Base-by-base conservation (phyloP, 192 early-diverging fungal genomes). In the Coemansia umbellata region DNA sequence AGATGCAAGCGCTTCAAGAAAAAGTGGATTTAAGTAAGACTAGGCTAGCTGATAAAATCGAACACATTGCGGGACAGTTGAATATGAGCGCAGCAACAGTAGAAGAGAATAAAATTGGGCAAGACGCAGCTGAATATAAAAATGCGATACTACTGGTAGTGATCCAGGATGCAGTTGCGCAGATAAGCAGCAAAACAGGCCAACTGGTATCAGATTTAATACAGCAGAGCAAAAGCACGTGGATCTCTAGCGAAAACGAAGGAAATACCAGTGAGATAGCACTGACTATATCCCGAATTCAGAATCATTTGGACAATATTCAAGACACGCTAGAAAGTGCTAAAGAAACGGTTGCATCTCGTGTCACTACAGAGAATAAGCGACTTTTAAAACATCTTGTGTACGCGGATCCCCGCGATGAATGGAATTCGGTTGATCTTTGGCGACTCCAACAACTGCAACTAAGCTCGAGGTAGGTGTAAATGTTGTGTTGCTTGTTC, bases 401-500 rank as follows among this genome's bases (percentile, higher is more conserved):
- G 13, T 63, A 74, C 50, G 35, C 36, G 21, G 63, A 66, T 26
- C 44, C 61, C 18, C 64, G 71, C 15, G 53, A 60, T 6, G 51
- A 52, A 22, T 74, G 71, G 71, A 55, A 56, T 47, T 37, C 63
- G 7, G 52, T 64, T 27, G 21, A 44, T 17, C 19, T 74, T 30
- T 36, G 49, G 23, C 33, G 55, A 3, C 42, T 67, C 9, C 64
- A 67, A 30, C 42, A 43, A 28, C 43, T 74, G 15, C 13, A 39
- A 17, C 8, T 67, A 11, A 48, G 63, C 45, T 30, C 51, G 23
- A 66, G 63, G 70, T 73, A 66, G 44, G 63, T 13, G 35, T 23
- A 39, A n/a, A 24, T 22, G 32, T 37, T 58, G 45, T 22, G 19
- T 28, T 41, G 7, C 14, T 35, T 55, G 8, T 55, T 17, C 15